Conservation (phyloP, 2,329 filamentous ascomycete species). For the Colletotrichum tamarilloi region DNA sequence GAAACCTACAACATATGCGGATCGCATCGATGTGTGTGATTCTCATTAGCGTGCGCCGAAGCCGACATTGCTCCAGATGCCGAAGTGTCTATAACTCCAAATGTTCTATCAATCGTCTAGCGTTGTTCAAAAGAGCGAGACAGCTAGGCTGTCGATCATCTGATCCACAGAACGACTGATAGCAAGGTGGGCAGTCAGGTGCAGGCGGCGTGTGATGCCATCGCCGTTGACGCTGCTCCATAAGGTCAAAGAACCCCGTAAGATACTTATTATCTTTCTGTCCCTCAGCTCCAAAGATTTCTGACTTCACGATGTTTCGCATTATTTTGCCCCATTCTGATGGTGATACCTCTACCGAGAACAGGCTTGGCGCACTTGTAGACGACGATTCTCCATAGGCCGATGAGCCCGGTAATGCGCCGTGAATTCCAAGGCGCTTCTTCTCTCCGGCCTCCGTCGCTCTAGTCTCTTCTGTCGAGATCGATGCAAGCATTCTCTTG, state of each 20-base stretch:
- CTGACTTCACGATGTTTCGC: not conserved
- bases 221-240: not conserved
- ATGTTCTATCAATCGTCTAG: not conserved
- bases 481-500: too few relatives aligned
- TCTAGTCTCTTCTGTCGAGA: too few relatives aligned
- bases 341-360: not conserved
- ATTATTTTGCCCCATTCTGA: not conserved
- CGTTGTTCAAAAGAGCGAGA: not conserved
- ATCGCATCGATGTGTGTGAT: not conserved
- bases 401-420: too few relatives aligned
- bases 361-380: not conserved
- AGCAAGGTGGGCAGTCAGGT: not conserved
- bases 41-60: not conserved
- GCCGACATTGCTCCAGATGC: not conserved
- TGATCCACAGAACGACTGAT: not conserved
- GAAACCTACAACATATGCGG: not conserved
- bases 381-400: too few relatives aligned
- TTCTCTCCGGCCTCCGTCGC: too few relatives aligned
- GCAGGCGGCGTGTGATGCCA: not conserved
- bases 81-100: not conserved
- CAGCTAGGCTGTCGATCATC: not conserved
- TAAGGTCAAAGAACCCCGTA: not conserved
- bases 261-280: not conserved
- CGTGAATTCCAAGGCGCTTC: too few relatives aligned
- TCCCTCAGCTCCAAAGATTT: not conserved